Evolutionary conservation across 2,329 filamentous ascomycete species (phyloP), one percentile per base, ranked within the genome.

Genomic region (Dissoconium aciculare): DNA sequence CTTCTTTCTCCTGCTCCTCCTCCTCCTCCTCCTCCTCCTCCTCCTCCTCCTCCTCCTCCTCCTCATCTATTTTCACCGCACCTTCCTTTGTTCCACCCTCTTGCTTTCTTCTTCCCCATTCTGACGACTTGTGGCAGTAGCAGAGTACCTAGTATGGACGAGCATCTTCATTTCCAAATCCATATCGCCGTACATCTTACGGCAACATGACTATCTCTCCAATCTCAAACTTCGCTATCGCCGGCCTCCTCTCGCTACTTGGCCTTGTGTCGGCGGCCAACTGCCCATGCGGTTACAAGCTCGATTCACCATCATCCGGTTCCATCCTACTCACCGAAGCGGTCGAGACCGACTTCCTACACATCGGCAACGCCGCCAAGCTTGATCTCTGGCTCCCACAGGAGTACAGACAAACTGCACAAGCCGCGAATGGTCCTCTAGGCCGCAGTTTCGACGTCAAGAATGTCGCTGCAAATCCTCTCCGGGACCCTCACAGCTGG

Each of bases 221-320:
- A 11, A 14, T 14, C 13, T 11, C n/a, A 11, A 14, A 14, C 25
- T n/a, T n/a, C n/a, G n/a, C 27, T 28, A 5, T 28, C 24, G 23
- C 15, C 17, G 14, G 13, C 5, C 17, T 33, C 5, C 31, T 39
- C n/a, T n/a, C n/a, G n/a, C n/a, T n/a, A n/a, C n/a, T n/a, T n/a
- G n/a, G n/a, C n/a, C n/a, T n/a, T n/a, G n/a, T n/a, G n/a, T n/a
- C n/a, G 25, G 42, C 45, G 25, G 64, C 66, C 4, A 60, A 64
- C 38, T 85, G 80, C 56, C 69, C 78, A 44, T 87, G 80, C 49
- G 80, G 79, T 30, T 85, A 82, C 52, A 66, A 66, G 3, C 54
- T 74, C 26, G 60, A 58, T 37, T 54, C 62, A 23, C 61, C 58
- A n/a, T 47, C 55, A 27, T 54, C 56, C 15, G 41, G 49, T 3